Evolutionary conservation across 2,329 filamentous ascomycete genomes (phyloP).

Genomic region (Thielaviopsis ethacetica): DNA sequence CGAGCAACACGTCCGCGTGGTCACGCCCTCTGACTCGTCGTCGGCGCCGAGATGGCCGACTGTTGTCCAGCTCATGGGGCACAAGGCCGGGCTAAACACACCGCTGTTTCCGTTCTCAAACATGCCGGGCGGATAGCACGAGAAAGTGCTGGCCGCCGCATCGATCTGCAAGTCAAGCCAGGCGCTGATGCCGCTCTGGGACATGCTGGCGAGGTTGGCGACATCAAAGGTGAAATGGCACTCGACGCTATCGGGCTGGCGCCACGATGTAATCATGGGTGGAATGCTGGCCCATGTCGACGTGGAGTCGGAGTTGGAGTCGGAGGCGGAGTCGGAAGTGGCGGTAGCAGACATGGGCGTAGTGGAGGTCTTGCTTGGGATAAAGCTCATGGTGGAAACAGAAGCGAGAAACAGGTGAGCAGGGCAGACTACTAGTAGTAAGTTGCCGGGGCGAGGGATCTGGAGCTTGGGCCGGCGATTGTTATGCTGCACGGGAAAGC

Average conservation of each 20-base stretch:
- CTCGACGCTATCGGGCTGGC: constrained; percentile 16
- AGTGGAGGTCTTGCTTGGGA: neutral
- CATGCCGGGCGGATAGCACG: constrained; percentile 26
- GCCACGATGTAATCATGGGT: constrained; percentile 25
- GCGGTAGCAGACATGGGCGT: neutral
- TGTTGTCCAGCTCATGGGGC: constrained; percentile 25
- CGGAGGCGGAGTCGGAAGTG: neutral
- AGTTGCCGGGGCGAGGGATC: neutral
- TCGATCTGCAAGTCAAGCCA: constrained; percentile 23
- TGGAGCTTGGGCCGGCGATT: neutral
- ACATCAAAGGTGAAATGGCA: constrained; percentile 25
- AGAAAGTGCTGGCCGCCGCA: constrained; percentile 21
- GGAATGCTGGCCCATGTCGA: constrained; percentile 15
- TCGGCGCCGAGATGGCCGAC: constrained; percentile 19
- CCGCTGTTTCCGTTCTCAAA: constrained; percentile 22
- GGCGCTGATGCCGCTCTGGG: constrained; percentile 19
- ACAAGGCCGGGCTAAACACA: constrained; percentile 25
- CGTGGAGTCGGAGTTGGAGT: neutral
- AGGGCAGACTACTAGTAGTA: neutral
- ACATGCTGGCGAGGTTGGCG: constrained; percentile 16
- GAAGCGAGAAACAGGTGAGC: neutral
- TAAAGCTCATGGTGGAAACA: neutral
- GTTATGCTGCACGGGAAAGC: neutral
- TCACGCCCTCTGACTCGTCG: constrained; percentile 18
- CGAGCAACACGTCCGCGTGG: constrained; percentile 25